Percentiles rank a stretch among this genome's conserved stretches.
Conservation (phyloP, 345 rosid genomes). For the Kandelia obovata region DNA sequence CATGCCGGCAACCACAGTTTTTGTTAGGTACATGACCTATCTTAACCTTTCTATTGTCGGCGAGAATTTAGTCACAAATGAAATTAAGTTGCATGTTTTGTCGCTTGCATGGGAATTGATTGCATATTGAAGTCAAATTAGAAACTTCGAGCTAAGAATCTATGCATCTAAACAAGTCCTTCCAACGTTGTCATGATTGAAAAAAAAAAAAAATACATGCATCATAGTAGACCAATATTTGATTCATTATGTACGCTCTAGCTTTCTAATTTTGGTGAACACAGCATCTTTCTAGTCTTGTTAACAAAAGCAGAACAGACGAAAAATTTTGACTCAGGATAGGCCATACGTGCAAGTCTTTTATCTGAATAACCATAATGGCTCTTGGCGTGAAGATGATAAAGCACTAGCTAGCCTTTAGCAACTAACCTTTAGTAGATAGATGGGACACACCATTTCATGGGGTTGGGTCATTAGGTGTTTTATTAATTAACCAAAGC, state of each 20-base stretch:
- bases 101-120: conserved; percentile 4
- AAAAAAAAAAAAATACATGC: not conserved
- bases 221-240: conserved; percentile 5
- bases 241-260: not conserved
- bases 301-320: not conserved
- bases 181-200: not conserved
- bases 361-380: too few relatives aligned
- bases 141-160: conserved; percentile 5
- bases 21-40: not conserved
- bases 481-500: too few relatives aligned
- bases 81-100: not conserved
- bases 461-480: too few relatives aligned
- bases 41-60: not conserved
- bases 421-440: too few relatives aligned
- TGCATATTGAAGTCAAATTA: conserved; percentile 5
- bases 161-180: not conserved
- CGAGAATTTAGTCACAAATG: not conserved
- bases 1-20: conserved; percentile 1
- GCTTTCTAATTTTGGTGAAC: not conserved
- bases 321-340: not conserved
- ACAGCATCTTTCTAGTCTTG: not conserved
- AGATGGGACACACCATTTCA: too few relatives aligned
- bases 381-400: too few relatives aligned
- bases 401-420: too few relatives aligned
- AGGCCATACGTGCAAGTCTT: not conserved